Base-by-base conservation (phyloP, 192 early-diverging fungal genomes). In the Coemansia sp. region DNA sequence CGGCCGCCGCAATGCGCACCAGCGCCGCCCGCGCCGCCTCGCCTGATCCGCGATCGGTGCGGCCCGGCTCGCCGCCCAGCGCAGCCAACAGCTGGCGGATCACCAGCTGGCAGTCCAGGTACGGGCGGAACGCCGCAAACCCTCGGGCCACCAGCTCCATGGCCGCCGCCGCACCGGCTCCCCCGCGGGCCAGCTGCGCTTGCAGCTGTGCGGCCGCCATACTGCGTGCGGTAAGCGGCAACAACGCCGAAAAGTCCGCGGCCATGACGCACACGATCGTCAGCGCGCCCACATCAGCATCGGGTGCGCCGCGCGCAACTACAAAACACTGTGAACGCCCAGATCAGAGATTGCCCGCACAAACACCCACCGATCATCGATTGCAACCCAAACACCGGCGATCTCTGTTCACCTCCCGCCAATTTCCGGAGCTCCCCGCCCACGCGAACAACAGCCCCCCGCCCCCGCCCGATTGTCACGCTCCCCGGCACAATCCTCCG, bases 221-320 rank as follows among this genome's bases (percentile, higher is more conserved):
- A 38, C 64, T 67, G 47, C 64, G 64, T 20, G 64, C 60, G 16
- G 64, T 67, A 55, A 67, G 55, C 31, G 64, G 60, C 28, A 75
- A 48, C 37, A 63, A 47, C 41, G 64, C 46, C 14, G 64, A 56
- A 22, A 60, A 75, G 44, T 75, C 71, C 16, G 51, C 51, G 26
- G 59, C 64, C 42, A 75, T 67, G 9, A 55, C 40, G 20, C 71
- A 75, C 47, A 75, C 71, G 26, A 75, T 67, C 30, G 56, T 63
- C 40, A 75, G 51, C 25, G 64, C 71, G 20, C 49, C 50, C 16
- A 67, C 33, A 9, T 56, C 69, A 8, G 29, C 52, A 20, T 57
- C 57, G 3, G 68, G 53, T 19, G 52, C 51, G 14, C 61, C 38
- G 17, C 61, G 49, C 14, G 69, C 69, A 43, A 72, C 61, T 65